Percentiles rank a stretch among this genome's conserved stretches.
Conservation (phyloP, 2,329 filamentous ascomycete species). For the Mariannaea sp. region DNA sequence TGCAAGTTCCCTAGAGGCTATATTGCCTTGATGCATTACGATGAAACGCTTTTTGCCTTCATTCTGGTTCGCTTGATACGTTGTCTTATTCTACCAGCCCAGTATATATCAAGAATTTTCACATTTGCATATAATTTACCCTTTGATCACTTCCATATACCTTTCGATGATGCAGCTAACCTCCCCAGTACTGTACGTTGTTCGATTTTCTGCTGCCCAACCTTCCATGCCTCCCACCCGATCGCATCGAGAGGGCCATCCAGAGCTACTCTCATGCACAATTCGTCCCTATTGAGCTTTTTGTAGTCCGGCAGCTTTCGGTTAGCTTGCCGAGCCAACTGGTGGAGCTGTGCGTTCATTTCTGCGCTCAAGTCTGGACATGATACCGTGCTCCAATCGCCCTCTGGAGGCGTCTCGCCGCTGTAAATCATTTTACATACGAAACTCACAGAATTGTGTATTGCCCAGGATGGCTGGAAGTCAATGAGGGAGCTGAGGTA, state of each 20-base stretch:
- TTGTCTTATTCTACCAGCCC: no score
- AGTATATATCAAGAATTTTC: no score
- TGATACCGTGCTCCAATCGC: not conserved
- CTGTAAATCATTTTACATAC: constrained; percentile 8
- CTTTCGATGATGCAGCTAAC: no score
- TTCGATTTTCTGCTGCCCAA: no score
- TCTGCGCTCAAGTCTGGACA: constrained; percentile 2
- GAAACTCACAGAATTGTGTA: constrained; percentile 4
- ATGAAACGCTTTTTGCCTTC: constrained; percentile 13
- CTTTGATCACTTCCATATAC: no score
- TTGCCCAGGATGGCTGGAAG: not conserved
- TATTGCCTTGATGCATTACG: constrained; percentile 25
- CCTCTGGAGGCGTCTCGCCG: not conserved
- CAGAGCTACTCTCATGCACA: constrained; percentile 7
- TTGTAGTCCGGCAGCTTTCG: not conserved
- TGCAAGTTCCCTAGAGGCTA: constrained; percentile 26
- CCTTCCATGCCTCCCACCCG: no score
- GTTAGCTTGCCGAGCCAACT: not conserved
- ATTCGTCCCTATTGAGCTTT: not conserved
- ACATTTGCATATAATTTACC: no score
- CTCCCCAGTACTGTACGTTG: no score
- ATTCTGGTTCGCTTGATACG: constrained; percentile 16
- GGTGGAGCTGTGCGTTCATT: constrained; percentile 7
- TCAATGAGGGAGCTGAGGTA: not conserved
- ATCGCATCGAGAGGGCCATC: constrained; percentile 4